Evolutionary conservation across 2,329 filamentous ascomycete genomes (phyloP).

Genomic region (Reticulascus tulasneorum): DNA sequence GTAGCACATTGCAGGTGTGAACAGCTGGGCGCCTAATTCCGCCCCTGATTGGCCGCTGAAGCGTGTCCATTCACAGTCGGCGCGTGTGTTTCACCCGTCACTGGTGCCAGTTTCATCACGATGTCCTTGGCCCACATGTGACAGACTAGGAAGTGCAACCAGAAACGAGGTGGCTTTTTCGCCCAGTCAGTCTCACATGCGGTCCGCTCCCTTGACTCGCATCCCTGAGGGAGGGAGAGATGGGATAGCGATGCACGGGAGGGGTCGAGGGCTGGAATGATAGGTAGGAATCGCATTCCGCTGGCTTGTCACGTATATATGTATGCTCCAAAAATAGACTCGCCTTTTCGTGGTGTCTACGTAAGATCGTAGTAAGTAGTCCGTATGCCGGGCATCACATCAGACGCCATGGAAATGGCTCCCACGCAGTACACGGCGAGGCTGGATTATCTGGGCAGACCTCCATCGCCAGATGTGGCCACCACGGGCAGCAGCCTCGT

Average conservation of each 20-base stretch:
- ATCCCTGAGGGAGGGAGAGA: too few relatives aligned
- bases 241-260: too few relatives aligned
- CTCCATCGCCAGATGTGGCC: too few relatives aligned
- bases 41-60: conserved; percentile 20
- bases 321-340: background rate
- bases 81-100: conserved; percentile 24
- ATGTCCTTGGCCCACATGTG: background rate
- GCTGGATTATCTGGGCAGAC: too few relatives aligned
- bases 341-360: background rate
- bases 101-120: conserved; percentile 24
- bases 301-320: background rate
- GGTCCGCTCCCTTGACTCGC: too few relatives aligned
- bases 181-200: background rate
- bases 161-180: too few relatives aligned
- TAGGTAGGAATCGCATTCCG: too few relatives aligned
- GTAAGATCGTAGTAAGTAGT: background rate
- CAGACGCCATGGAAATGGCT: background rate
- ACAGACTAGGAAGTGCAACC: background rate
- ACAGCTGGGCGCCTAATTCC: conserved; percentile 22
- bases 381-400: too few relatives aligned
- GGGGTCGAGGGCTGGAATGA: too few relatives aligned
- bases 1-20: conserved; percentile 6
- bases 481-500: too few relatives aligned
- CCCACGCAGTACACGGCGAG: too few relatives aligned
- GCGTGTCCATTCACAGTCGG: conserved; percentile 12